Conservation (phyloP, 202 grass and related monocot genomes). For the Bolboschoenoplectus hybrid region DNA sequence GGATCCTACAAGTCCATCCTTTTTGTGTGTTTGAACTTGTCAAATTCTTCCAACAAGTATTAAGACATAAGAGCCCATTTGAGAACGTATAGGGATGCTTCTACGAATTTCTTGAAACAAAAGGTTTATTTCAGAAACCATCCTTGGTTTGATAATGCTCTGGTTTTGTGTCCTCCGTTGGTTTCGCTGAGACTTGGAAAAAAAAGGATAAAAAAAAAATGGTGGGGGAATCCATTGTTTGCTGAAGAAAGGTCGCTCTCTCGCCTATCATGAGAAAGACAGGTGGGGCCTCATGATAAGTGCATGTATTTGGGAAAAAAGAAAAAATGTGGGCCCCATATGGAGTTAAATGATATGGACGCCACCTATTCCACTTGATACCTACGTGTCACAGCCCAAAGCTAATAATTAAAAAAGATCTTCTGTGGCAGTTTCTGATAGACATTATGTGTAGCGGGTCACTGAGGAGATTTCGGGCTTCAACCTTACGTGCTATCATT, state of each 20-base stretch:
- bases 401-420: not conserved
- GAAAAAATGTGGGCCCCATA: not conserved
- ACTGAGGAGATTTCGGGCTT: not conserved
- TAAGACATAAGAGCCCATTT: not conserved
- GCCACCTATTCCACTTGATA: constrained; percentile 17
- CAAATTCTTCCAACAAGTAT: not conserved
- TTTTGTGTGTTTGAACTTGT: not conserved
- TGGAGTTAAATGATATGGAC: constrained; percentile 12
- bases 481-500: no score
- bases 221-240: not conserved
- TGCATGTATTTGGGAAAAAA: constrained; percentile 13
- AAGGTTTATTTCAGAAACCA: not conserved
- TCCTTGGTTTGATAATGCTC: not conserved
- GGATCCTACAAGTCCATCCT: not conserved
- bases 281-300: constrained; percentile 33
- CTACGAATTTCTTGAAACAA: not conserved
- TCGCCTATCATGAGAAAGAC: constrained; percentile 25
- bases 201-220: not conserved
- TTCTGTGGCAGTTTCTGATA: no score
- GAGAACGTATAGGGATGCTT: not conserved
- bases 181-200: not conserved
- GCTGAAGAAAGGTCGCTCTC: not conserved
- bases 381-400: constrained; percentile 9
- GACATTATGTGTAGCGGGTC: not conserved
- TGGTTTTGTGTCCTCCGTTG: constrained; percentile 3